phyloP scores from a whole-genome alignment of 1,139 yeast genomes.

The Pneumocystis wakefieldiae region DNA sequence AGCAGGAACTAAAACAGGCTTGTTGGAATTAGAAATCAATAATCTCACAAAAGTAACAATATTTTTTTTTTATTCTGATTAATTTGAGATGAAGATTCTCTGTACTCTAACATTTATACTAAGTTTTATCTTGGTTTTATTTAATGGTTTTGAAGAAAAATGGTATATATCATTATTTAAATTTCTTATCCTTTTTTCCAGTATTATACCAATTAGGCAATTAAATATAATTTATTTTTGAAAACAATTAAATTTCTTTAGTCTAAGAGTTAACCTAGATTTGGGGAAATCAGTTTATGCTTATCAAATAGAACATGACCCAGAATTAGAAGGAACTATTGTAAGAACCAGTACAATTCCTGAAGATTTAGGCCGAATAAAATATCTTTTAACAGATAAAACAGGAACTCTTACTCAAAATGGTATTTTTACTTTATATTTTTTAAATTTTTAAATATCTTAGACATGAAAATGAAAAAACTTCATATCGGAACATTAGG shows the following conservation, averaged over 20 bases:
- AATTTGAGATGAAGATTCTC: conserved; percentile 29
- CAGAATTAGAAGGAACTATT: conserved; percentile 64
- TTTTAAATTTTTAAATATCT: neutral
- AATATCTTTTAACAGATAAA: conserved; percentile 80
- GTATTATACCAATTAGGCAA: conserved; percentile 75
- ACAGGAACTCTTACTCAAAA: conserved; percentile 96
- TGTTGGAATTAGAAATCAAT: conserved; percentile 82
- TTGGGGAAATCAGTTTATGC: conserved; percentile 94
- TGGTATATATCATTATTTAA: conserved; percentile 91
- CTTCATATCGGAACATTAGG: conserved; percentile 85
- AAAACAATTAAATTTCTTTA: neutral
- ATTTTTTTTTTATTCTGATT: neutral
- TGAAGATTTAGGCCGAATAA: conserved; percentile 92
- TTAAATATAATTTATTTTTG: neutral
- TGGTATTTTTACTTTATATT: conserved; percentile 23
- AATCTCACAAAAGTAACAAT: conserved; percentile 45
- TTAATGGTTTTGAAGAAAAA: conserved; percentile 54
- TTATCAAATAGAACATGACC: conserved; percentile 81
- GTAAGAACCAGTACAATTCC: conserved; percentile 97
- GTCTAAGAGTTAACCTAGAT: conserved; percentile 83
- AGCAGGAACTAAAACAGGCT: conserved; percentile 81
- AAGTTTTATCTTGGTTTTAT: conserved; percentile 60
- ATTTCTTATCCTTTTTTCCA: conserved; percentile 76
- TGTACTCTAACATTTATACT: conserved; percentile 75
- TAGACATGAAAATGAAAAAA: conserved; percentile 80